Conservation (phyloP, 139 green algal species). For the Chlorella sp. region DNA sequence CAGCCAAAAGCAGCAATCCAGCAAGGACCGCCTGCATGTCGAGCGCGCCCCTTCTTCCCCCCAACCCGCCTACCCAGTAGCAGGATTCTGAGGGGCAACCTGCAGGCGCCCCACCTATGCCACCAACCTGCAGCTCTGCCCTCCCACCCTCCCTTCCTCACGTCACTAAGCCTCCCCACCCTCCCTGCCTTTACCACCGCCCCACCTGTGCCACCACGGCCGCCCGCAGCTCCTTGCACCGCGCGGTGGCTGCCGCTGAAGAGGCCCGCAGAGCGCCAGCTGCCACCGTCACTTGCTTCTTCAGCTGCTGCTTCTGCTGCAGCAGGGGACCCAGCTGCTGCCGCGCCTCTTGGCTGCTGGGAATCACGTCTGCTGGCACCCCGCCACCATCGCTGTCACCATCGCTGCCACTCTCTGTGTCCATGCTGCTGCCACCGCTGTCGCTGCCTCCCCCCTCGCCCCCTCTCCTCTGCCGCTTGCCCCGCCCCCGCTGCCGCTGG, state of each 20-base stretch:
- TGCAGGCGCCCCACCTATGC: too few relatives aligned
- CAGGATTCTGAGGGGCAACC: too few relatives aligned
- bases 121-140: too few relatives aligned
- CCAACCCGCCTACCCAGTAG: too few relatives aligned
- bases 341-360: conserved; percentile 12
- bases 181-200: not conserved
- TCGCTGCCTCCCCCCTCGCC: not conserved
- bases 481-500: conserved; percentile 2
- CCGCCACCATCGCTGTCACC: not conserved
- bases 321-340: conserved; percentile 33
- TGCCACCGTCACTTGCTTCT: not conserved
- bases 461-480: not conserved
- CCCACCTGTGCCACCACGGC: conserved; percentile 25
- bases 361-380: not conserved
- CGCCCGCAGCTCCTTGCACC: conserved; percentile 39
- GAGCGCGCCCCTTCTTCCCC: too few relatives aligned
- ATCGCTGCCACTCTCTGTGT: not conserved
- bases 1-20: too few relatives aligned
- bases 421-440: conserved; percentile 6
- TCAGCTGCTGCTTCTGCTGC: conserved; percentile 36
- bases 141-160: not conserved
- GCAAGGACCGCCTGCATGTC: not conserved
- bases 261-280: not conserved
- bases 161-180: not conserved
- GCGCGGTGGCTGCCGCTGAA: conserved; percentile 10